A percentile compares a stretch with the other conserved stretches of the same genome.
Evolutionary conservation across 306 rosid species (phyloP).

Genomic region (Citrullus amarus): DNA sequence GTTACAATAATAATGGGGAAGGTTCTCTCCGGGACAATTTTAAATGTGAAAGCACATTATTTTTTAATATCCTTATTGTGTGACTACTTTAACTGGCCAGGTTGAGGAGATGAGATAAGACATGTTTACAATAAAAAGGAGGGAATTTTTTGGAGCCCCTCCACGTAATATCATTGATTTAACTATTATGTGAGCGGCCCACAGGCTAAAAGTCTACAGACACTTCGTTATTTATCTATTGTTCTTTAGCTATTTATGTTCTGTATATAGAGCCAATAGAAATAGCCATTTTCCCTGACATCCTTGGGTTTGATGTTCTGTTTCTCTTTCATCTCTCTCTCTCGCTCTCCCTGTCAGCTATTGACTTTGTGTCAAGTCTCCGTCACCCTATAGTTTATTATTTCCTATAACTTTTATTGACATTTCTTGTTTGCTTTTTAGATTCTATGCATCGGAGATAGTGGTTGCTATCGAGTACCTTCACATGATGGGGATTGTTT

Average conservation of each 20-base stretch:
- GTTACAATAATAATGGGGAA: background rate
- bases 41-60: background rate
- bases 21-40: background rate
- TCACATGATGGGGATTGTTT: conserved; percentile 87
- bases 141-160: background rate
- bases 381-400: background rate
- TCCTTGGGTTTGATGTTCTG: conserved; percentile 1
- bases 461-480: conserved; percentile 72
- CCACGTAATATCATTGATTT: background rate
- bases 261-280: background rate
- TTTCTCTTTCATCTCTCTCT: background rate
- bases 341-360: background rate
- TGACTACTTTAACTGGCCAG: background rate
- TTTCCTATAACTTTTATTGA: background rate
- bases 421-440: conserved; percentile 14
- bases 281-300: conserved; percentile 2
- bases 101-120: background rate
- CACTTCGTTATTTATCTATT: conserved; percentile 3
- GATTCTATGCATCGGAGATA: conserved; percentile 75
- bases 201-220: background rate
- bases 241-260: conserved; percentile 7
- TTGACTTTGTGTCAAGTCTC: conserved; percentile 4
- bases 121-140: background rate
- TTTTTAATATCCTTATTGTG: background rate
- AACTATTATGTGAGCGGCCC: background rate